Base-by-base conservation (phyloP, 345 rosid genomes). In the Salix brachista region DNA sequence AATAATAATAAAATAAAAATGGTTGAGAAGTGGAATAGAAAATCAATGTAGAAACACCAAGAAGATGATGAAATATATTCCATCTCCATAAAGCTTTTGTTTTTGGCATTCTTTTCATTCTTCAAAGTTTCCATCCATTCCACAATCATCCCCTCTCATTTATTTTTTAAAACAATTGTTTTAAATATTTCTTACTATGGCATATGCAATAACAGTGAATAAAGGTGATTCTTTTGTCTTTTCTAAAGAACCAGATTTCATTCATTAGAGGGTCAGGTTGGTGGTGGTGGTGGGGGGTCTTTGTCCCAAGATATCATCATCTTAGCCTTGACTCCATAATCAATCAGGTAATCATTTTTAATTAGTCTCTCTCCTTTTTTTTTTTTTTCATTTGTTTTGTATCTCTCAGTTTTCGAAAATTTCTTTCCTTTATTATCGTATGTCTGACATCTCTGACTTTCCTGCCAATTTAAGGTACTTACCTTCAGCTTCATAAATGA, bases 291-390 rank as follows among this genome's bases (percentile, higher is more conserved):
- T 30, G 32, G 82, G 71, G 86, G 87, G 84, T 85, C 86, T 76
- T 79, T 65, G 85, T 84, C 80, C 28, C 18, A 19, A 21, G 25
- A 73, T 76, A 73, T 81, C 81, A 72, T 77, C 78, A 79, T 74
- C 87, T 75, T 48, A 25, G 80, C 82, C 85, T 80, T 85, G 73
- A 79, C 88, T 81, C 86, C 70, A 75, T 80, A 81, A 92, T 87
- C 92, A 86, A 86, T 86, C 88, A 85, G 94, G 97, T 89, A 81
- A 85, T 70, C 85, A 84, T 83, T 84, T 74, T 65, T 71, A 75
- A 72, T 81, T 77, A 77, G 75, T 68, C 21, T 54, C 58, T 39
- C 37, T 52, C 67, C 67, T 17, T 60, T n/a, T 26, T 17, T 18
- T 17, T 18, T 44, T 68, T 73, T 67, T n/a, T 30, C 39, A 66